phyloP scores from a whole-genome alignment of 2,329 filamentous ascomycete species.

The Pseudocercospora eumusae region DNA sequence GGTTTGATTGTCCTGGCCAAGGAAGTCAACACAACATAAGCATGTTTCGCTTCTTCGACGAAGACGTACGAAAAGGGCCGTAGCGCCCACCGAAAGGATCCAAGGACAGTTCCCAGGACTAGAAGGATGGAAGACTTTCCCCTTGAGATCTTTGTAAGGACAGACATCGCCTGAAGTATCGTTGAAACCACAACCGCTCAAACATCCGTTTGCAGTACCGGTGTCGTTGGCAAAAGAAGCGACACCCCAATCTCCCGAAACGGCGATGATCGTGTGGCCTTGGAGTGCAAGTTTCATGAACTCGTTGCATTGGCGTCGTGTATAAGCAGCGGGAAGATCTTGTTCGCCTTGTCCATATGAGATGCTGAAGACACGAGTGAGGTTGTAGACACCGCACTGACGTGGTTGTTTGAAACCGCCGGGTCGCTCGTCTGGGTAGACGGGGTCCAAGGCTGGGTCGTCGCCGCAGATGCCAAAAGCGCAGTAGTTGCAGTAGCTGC shows the following conservation, averaged over 20 bases:
- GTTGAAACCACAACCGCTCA: slow-evolving; percentile 25
- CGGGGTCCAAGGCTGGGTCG: slow-evolving; percentile 17
- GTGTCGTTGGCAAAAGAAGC: slow-evolving; percentile 39
- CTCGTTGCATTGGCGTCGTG: slow-evolving; percentile 46
- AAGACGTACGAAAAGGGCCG: slow-evolving; percentile 37
- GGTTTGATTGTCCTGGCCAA: slow-evolving; percentile 35
- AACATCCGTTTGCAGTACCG: slow-evolving; percentile 35
- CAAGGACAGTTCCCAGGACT: slow-evolving; percentile 33
- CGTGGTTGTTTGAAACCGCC: slow-evolving; percentile 53
- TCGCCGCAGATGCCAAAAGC: slow-evolving; percentile 25
- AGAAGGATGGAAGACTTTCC: slow-evolving; percentile 17
- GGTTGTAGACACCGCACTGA: slow-evolving; percentile 51
- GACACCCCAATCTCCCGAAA: slow-evolving; percentile 18
- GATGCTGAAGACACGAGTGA: slow-evolving; percentile 58
- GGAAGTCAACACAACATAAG: neutral
- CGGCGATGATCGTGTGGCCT: slow-evolving; percentile 47
- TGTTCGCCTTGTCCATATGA: slow-evolving; percentile 58
- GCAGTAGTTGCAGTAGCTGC: slow-evolving; percentile 41
- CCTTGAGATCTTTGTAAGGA: neutral
- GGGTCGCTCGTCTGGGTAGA: slow-evolving; percentile 51
- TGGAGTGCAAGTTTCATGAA: slow-evolving; percentile 52
- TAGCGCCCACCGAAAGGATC: slow-evolving; percentile 46
- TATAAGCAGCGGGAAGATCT: slow-evolving; percentile 55
- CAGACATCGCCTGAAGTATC: slow-evolving; percentile 21
- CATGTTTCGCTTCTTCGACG: neutral